Conservation (phyloP, 257 asterid species). For the Gentiana dahurica region DNA sequence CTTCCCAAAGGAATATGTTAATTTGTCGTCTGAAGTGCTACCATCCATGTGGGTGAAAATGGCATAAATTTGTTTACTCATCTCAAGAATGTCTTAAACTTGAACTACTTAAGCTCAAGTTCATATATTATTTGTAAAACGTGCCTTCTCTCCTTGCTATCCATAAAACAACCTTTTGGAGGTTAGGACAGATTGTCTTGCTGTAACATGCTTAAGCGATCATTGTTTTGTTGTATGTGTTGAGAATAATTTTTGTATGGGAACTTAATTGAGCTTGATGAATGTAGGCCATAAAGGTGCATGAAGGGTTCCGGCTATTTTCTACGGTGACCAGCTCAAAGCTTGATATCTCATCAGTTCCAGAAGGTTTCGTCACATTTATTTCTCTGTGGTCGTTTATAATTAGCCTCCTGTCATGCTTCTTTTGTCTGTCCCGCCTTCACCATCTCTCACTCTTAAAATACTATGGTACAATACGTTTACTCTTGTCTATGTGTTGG, state of each 20-base stretch:
- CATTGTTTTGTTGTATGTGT: not conserved
- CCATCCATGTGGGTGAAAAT: no score
- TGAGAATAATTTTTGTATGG: not conserved
- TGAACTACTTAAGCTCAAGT: no score
- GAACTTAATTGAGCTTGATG: not conserved
- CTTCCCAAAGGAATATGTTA: not conserved
- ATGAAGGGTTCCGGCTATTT: slow-evolving; percentile 64
- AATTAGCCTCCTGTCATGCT: not conserved
- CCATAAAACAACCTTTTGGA: no score
- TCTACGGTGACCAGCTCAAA: slow-evolving; percentile 78
- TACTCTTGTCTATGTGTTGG: no score
- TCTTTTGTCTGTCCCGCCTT: not conserved
- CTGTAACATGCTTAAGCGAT: no score
- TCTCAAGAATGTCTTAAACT: no score
- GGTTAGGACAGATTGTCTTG: not conserved
- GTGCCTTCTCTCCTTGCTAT: no score
- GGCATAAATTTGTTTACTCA: no score
- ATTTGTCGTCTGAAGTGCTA: no score
- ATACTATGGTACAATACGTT: no score
- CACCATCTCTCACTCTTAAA: not conserved
- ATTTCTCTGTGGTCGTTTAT: not conserved
- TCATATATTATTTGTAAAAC: no score
- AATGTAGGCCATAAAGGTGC: slow-evolving; percentile 73
- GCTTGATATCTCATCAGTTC: slow-evolving; percentile 37
- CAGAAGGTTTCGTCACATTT: slow-evolving; percentile 39